phyloP scores from a whole-genome alignment of 2,329 filamentous ascomycete genomes.

The Fusarium fujikuroi region DNA sequence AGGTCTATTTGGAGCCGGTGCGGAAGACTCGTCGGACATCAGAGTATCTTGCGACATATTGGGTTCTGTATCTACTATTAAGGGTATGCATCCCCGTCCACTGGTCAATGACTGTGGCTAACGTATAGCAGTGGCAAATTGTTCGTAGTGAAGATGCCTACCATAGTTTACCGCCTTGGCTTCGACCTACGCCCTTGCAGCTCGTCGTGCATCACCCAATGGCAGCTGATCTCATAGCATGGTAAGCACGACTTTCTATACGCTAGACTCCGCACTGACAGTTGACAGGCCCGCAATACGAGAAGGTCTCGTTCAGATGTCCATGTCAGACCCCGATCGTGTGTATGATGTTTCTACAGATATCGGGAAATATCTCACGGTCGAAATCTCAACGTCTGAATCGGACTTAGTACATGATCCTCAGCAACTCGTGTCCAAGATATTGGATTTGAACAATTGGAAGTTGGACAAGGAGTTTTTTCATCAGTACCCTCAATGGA shows the following conservation, averaged over 20 bases:
- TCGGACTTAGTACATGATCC: neutral
- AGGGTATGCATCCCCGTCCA: neutral
- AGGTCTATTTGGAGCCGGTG: neutral
- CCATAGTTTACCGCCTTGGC: neutral
- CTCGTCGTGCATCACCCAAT: conserved; percentile 6
- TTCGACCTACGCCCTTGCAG: conserved; percentile 10
- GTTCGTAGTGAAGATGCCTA: conserved; percentile 8
- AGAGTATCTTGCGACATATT: neutral
- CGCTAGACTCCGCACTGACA: neutral
- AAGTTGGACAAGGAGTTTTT: conserved; percentile 10
- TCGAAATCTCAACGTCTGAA: neutral
- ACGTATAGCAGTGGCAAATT: neutral
- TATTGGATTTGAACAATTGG: conserved; percentile 8
- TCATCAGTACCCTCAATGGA: conserved; percentile 12
- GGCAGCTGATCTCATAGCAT: conserved; percentile 11
- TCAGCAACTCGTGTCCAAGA: neutral
- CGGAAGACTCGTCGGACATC: neutral
- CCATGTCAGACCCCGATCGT: neutral
- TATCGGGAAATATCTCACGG: neutral
- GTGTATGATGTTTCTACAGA: neutral
- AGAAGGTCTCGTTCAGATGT: conserved; percentile 14
- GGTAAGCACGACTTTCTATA: neutral
- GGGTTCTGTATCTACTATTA: conserved; percentile 2
- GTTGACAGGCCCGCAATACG: neutral
- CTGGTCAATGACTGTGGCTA: fast-evolving